A percentile compares a stretch with the other conserved stretches of the same genome.
Evolutionary conservation across 306 rosid species (phyloP).

Genomic region (Trifolium repens): DNA sequence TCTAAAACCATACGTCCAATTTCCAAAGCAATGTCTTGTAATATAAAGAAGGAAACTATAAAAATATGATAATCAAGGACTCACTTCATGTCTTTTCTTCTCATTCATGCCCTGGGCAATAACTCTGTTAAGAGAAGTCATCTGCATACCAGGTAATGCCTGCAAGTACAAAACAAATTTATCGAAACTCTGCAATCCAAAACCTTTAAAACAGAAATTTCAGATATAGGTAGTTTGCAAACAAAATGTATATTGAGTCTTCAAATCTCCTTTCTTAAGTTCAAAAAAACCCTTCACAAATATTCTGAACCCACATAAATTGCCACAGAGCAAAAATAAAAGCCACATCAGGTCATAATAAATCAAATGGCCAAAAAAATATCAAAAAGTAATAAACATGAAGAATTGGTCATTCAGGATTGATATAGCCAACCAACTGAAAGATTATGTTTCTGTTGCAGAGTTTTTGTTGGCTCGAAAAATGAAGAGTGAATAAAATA

Average conservation of each 20-base stretch:
- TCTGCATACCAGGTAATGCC: conserved; percentile 67
- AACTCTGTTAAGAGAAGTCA: conserved; percentile 66
- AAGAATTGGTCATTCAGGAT: conserved; percentile 22
- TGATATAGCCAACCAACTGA: conserved; percentile 32
- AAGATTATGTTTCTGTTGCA: conserved; percentile 3
- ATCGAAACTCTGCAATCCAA: conserved; percentile 8
- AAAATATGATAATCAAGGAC: conserved; percentile 42
- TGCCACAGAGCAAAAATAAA: conserved; percentile 12
- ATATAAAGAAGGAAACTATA: conserved; percentile 27
- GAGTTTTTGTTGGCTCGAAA: conserved; percentile 11
- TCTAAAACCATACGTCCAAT: conserved; percentile 31
- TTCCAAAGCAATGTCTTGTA: conserved; percentile 10
- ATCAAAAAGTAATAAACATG: conserved; percentile 6
- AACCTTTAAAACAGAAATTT: conserved; percentile 36
- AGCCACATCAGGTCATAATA: conserved; percentile 13
- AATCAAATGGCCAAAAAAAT: conserved; percentile 15
- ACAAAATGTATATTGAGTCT: conserved; percentile 23
- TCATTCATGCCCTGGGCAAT: conserved; percentile 87
- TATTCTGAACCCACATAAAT: conserved; percentile 26
- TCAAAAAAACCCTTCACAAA: not conserved
- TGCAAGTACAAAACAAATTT: conserved; percentile 45
- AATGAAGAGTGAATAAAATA: conserved; percentile 10
- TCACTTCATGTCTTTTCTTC: conserved; percentile 86
- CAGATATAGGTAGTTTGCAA: conserved; percentile 26
- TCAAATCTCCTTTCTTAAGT: conserved; percentile 16